Conservation (phyloP, 1,139 yeast genomes). For the Scheffersomyces titani region DNA sequence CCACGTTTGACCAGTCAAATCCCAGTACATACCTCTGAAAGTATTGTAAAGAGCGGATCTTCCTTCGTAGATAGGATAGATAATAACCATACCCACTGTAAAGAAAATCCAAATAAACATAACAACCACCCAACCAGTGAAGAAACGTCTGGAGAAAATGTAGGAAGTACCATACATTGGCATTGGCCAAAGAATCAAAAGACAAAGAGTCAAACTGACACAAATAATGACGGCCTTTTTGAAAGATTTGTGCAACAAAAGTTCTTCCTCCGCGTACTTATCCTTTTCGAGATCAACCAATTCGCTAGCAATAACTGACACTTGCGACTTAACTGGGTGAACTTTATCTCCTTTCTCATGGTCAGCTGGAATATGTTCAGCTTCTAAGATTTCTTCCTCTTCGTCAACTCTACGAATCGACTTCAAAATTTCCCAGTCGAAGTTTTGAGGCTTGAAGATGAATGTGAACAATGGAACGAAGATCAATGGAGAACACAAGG, state of each 20-base stretch:
- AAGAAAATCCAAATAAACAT: constrained; percentile 72
- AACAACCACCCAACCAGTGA: constrained; percentile 82
- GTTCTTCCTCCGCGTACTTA: constrained; percentile 45
- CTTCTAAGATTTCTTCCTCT: constrained; percentile 55
- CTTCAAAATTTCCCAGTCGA: constrained; percentile 67
- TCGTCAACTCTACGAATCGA: constrained; percentile 65
- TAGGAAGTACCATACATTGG: constrained; percentile 82
- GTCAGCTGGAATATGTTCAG: constrained; percentile 29
- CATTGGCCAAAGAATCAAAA: constrained; percentile 81
- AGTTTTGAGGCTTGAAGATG: constrained; percentile 66
- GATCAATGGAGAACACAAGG: constrained; percentile 72
- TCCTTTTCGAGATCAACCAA: constrained; percentile 37
- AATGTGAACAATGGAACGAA: constrained; percentile 68
- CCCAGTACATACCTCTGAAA: constrained; percentile 82
- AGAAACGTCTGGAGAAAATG: constrained; percentile 68
- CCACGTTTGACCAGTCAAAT: constrained; percentile 68
- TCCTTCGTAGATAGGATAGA: constrained; percentile 71
- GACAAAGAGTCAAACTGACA: constrained; percentile 55
- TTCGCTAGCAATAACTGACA: constrained; percentile 44
- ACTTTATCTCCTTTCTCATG: constrained; percentile 26
- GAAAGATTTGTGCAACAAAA: constrained; percentile 49
- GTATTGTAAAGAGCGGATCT: constrained; percentile 63
- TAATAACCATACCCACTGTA: constrained; percentile 54
- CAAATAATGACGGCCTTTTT: constrained; percentile 58
- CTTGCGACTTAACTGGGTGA: constrained; percentile 39